phyloP scores from a whole-genome alignment of 371 early-diverging fungal genomes.

The Smittium culicis region DNA sequence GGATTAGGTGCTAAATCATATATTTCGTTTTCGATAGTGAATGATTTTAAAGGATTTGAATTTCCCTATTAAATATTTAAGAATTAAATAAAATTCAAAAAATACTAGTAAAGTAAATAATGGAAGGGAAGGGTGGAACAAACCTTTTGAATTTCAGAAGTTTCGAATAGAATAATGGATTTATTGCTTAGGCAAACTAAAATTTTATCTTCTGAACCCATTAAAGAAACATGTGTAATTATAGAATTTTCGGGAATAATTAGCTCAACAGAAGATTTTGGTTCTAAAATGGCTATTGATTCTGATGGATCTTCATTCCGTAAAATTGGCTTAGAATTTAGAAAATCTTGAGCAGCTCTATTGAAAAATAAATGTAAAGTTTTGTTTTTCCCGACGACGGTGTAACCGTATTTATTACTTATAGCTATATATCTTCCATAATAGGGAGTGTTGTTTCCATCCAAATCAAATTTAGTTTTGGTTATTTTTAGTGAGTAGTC shows the following conservation, averaged over 20 bases:
- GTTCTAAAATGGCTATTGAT: slow-evolving; percentile 17
- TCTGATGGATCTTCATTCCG: slow-evolving; percentile 14
- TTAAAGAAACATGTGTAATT: slow-evolving; percentile 23
- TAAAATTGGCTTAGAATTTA: slow-evolving; percentile 17
- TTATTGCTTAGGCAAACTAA: slow-evolving; percentile 15
- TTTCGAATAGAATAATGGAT: slow-evolving; percentile 17
- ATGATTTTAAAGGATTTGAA: slow-evolving; percentile 10
- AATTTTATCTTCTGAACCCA: slow-evolving; percentile 21
- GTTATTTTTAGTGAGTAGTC: slow-evolving; percentile 16
- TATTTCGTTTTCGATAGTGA: slow-evolving; percentile 16
- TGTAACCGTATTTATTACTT: slow-evolving; percentile 27
- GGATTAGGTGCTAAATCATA: slow-evolving; percentile 28
- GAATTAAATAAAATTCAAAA: slow-evolving; percentile 1
- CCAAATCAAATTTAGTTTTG: slow-evolving; percentile 15
- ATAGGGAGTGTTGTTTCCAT: slow-evolving; percentile 22
- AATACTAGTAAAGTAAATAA: background rate
- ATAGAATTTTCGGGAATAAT: slow-evolving; percentile 14
- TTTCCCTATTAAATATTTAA: too few relatives aligned
- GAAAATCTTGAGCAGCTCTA: slow-evolving; percentile 13
- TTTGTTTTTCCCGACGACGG: slow-evolving; percentile 20
- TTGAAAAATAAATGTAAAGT: background rate
- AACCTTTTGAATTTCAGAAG: slow-evolving; percentile 12
- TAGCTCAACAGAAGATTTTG: slow-evolving; percentile 18
- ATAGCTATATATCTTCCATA: slow-evolving; percentile 24
- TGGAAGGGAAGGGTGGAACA: background rate